Percentiles rank a stretch among this genome's conserved stretches.
Conservation (phyloP, 345 rosid genomes). For the Clarkia xantiana region DNA sequence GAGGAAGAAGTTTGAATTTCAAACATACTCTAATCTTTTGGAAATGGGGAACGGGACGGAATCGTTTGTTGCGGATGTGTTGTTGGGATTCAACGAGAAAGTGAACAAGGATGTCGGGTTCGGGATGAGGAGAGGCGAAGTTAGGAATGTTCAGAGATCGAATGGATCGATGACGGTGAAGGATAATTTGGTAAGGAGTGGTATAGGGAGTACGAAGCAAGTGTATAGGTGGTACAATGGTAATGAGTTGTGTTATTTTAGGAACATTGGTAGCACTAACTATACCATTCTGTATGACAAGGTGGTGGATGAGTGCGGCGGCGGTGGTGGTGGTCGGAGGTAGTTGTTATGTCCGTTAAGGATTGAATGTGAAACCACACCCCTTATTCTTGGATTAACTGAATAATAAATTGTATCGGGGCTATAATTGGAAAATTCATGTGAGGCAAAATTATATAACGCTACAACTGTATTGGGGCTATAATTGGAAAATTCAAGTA, state of each 20-base stretch:
- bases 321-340: neutral
- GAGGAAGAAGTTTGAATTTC: slow-evolving; percentile 32
- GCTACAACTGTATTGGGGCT: too few relatives aligned
- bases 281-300: slow-evolving; percentile 41
- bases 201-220: slow-evolving; percentile 39
- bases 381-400: too few relatives aligned
- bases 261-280: slow-evolving; percentile 65
- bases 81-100: slow-evolving; percentile 44
- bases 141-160: slow-evolving; percentile 40
- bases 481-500: too few relatives aligned
- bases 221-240: slow-evolving; percentile 39
- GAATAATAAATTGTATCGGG: too few relatives aligned
- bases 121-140: slow-evolving; percentile 14
- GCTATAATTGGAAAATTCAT: too few relatives aligned
- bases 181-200: slow-evolving; percentile 27
- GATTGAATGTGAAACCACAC: too few relatives aligned
- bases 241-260: slow-evolving; percentile 43
- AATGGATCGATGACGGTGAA: slow-evolving; percentile 30
- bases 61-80: slow-evolving; percentile 20
- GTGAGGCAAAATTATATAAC: too few relatives aligned
- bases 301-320: neutral
- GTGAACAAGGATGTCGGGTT: slow-evolving; percentile 12
- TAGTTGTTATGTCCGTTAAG: neutral
- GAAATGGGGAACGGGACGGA: slow-evolving; percentile 30
- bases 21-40: slow-evolving; percentile 16